Base-by-base conservation (phyloP, 2,329 filamentous ascomycete genomes). In the Botrytis paeoniae region DNA sequence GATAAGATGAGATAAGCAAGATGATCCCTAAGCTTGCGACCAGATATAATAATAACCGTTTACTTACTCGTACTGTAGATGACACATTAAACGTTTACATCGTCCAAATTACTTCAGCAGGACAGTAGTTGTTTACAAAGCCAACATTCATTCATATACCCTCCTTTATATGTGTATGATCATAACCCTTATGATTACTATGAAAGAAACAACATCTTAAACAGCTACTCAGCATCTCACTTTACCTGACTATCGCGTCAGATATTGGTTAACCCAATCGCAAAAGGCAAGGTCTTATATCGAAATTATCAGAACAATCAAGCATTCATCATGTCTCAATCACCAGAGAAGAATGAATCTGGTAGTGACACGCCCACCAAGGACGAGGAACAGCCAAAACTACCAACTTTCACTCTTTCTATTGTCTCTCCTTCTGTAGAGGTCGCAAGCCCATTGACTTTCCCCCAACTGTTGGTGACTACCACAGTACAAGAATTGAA, bases 401-500 rank as follows among this genome's bases (percentile, higher is more conserved):
- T 77, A 16, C 63, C 76, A 75, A 82, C 82, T 51, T 85, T 90
- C 80, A 89, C 86, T 73, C 83, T 91, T 69, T 85, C 89, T 75
- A 82, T 91, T 73, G 79, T 91, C 59, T 91, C 89, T 74, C 89
- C 89, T 6, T 89, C 88, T 22, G 81, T 85, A 68, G 85, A 85
- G 51, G 86, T 89, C 20, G 85, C 83, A 69, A 83, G 84, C 32
- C 86, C 86, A 25, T 79, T 90, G 68, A 80, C 82, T 60, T 87
- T 90, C 64, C 82, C 84, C 37, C 80, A 82, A 35, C 80, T 90
- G 18, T 82, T 86, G 22, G 82, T 83, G 59, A 82, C 82, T 1
- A 88, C 86, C 2, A 89, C 87, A 0, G 82, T 91, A 65, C 85
- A 84, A 72, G 82, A 89, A 79, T 81, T 91, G 48, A 91, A 90